Base-by-base conservation (phyloP, 2,329 filamentous ascomycete genomes). In the Curvularia hawaiiensis region DNA sequence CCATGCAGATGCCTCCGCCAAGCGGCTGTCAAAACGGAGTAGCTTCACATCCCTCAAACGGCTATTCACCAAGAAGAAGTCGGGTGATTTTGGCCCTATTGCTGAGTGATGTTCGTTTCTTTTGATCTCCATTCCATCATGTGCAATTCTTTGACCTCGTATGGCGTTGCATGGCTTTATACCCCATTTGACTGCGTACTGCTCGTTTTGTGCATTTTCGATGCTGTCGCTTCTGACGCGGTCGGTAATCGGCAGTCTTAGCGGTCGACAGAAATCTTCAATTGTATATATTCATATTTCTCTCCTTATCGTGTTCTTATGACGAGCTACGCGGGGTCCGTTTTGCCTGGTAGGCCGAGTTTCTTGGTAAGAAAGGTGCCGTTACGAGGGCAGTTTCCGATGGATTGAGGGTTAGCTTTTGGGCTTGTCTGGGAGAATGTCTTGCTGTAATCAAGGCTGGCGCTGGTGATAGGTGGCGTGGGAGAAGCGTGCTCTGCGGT, bases 11-110 rank as follows among this genome's bases (percentile, higher is more conserved):
- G 49, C 50, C 4, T 64, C 60, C 7, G 56, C 45, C 43, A 67
- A 67, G 40, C 67, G 71, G 40, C 58, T 75, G 35, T 60, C 69
- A 44, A 75, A 71, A 52, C 69, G 71, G 41, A 63, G 70, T 46
- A 75, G 72, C 60, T 71, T 76, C 40, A 69, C 73, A 14, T 75
- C 71, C 24, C 59, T 76, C 47, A 72, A 71, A 58, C 67, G 70
- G 35, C 59, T 76, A n/a, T 76, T 76, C 57, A 71, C 66, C 28
- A 75, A 74, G 56, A 75, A 72, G 56, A 73, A 69, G 56, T 65
- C 69, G 31, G 64, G 61, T 40, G 64, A 63, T 41, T 70, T 75
- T 55, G 69, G 71, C 54, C 68, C 71, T 28, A 76, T 75, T 53
- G 68, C 66, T 39, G 73, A 76, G 61, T 75, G 64, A 68, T 52